Conservation (phyloP, 768 basidiomycete species). For the Tricholoma flavovirens region DNA sequence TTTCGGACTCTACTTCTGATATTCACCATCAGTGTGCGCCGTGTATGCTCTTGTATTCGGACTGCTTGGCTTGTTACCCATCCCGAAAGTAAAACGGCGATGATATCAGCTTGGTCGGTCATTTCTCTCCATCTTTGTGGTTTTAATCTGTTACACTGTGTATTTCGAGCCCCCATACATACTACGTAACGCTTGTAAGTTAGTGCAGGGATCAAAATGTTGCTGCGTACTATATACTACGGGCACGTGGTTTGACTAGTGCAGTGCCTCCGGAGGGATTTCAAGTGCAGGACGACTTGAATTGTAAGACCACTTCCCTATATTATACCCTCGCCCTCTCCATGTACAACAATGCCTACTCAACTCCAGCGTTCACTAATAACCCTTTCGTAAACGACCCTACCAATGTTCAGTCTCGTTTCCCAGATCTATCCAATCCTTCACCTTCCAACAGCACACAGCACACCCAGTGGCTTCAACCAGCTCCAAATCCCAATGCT, state of each 20-base stretch:
- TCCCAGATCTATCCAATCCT: constrained; percentile 51
- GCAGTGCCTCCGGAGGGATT: too few species aligned
- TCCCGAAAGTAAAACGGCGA: constrained; percentile 42
- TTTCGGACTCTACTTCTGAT: constrained; percentile 3
- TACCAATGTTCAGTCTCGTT: constrained; percentile 45
- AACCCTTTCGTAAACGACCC: constrained; percentile 66
- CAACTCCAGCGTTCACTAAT: constrained; percentile 40
- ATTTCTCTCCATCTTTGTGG: not conserved
- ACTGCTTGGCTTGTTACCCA: constrained; percentile 67
- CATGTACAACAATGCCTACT: constrained; percentile 42
- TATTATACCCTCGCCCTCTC: constrained; percentile 9
- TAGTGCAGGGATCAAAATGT: too few species aligned
- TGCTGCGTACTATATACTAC: too few species aligned
- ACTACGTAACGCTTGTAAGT: not conserved
- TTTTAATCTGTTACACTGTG: not conserved
- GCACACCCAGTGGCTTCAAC: constrained; percentile 35
- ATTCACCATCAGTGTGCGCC: constrained; percentile 45
- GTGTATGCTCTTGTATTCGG: constrained; percentile 69
- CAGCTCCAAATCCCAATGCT: constrained; percentile 12
- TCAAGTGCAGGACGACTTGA: too few species aligned
- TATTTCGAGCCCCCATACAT: not conserved
- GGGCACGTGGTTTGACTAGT: not conserved
- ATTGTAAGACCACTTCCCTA: not conserved
- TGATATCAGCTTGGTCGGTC: constrained; percentile 9
- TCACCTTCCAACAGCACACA: constrained; percentile 22